Percentiles rank a stretch among this genome's conserved stretches.
Conservation (phyloP, 2,329 filamentous ascomycete genomes). For the Hawksworthiomyces lignivorus region DNA sequence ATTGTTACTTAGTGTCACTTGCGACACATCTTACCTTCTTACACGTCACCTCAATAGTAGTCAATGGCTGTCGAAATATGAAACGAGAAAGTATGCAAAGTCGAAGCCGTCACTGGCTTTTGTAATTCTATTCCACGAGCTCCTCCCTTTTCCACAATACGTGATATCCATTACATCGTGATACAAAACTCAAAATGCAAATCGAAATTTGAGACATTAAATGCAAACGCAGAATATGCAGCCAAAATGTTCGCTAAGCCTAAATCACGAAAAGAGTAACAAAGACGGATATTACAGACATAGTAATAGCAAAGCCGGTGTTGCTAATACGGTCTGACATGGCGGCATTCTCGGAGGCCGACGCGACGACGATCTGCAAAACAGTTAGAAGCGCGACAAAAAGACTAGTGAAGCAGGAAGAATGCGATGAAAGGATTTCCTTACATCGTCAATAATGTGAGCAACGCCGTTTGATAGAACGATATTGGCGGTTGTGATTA, state of each 20-base stretch:
- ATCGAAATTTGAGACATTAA: neutral
- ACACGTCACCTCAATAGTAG: no score
- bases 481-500: constrained; percentile 11
- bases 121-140: neutral
- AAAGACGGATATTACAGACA: constrained; percentile 2
- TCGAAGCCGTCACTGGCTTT: no score
- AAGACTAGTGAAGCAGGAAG: no score
- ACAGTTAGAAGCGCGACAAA: no score
- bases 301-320: constrained; percentile 3
- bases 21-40: no score
- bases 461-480: constrained; percentile 12
- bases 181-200: constrained; percentile 1
- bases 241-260: no score
- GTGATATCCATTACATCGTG: constrained; percentile 7
- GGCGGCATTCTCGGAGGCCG: constrained; percentile 5
- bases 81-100: no score
- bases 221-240: neutral
- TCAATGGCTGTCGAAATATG: no score
- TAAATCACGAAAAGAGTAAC: neutral
- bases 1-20: no score
- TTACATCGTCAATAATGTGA: constrained; percentile 9
- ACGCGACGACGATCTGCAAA: constrained; percentile 4
- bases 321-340: neutral
- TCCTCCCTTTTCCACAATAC: neutral
- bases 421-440: no score